Evolutionary conservation across 2,329 filamentous ascomycete species (phyloP).

Genomic region (Calonectria fujianensis): DNA sequence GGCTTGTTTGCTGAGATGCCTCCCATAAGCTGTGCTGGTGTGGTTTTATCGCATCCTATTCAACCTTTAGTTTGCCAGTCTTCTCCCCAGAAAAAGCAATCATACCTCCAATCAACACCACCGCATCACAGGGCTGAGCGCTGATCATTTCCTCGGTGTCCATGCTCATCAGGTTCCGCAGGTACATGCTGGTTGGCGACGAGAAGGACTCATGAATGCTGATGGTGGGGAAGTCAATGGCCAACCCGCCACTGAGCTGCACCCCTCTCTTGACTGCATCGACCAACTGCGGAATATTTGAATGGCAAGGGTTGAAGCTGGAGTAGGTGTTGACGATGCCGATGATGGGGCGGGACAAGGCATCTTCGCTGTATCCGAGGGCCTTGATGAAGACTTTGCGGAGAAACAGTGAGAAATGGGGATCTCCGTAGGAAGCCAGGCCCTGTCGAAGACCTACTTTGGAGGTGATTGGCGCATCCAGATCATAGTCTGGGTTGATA

Average conservation of each 20-base stretch:
- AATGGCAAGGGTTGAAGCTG: slow-evolving; percentile 19
- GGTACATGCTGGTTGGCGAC: slow-evolving; percentile 12
- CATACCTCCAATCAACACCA: slow-evolving; percentile 8
- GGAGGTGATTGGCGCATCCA: slow-evolving; percentile 6
- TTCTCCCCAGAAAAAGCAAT: not conserved
- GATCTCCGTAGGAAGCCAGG: not conserved
- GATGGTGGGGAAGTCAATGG: slow-evolving; percentile 15
- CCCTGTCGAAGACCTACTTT: slow-evolving; percentile 14
- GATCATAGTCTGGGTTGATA: slow-evolving; percentile 8
- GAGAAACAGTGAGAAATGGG: slow-evolving; percentile 15
- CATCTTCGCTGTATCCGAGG: slow-evolving; percentile 14
- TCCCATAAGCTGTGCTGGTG: slow-evolving; percentile 8
- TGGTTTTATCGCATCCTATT: slow-evolving; percentile 4
- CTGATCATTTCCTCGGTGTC: slow-evolving; percentile 20
- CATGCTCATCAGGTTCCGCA: slow-evolving; percentile 11
- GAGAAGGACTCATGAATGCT: slow-evolving; percentile 14
- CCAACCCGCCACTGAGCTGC: slow-evolving; percentile 3
- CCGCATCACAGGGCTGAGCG: slow-evolving; percentile 4
- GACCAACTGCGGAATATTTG: not conserved
- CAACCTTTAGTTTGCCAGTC: not conserved
- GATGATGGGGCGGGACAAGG: slow-evolving; percentile 5
- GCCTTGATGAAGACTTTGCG: slow-evolving; percentile 21
- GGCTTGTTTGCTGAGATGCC: slow-evolving; percentile 8
- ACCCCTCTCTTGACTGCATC: slow-evolving; percentile 14
- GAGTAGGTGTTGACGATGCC: slow-evolving; percentile 17